Evolutionary conservation across 2,329 filamentous ascomycete genomes (phyloP).

Genomic region (Xylariales sp.): DNA sequence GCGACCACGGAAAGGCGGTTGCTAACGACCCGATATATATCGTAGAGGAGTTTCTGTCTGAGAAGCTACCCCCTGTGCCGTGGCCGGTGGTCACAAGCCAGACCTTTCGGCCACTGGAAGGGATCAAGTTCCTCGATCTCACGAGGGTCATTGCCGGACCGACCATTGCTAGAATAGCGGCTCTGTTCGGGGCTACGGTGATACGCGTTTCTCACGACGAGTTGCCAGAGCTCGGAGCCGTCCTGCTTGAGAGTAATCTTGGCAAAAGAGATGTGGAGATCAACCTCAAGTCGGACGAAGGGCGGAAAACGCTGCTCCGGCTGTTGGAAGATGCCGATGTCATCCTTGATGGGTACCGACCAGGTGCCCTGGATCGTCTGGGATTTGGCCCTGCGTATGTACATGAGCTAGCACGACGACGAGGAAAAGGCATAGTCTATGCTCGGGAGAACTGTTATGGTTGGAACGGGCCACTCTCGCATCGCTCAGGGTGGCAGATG

Average conservation of each 20-base stretch:
- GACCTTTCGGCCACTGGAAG: constrained; percentile 33
- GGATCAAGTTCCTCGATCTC: constrained; percentile 69
- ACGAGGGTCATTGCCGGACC: constrained; percentile 73
- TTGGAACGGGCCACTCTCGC: constrained; percentile 53
- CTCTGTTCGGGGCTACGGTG: constrained; percentile 70
- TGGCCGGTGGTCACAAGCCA: constrained; percentile 16
- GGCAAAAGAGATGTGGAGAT: constrained; percentile 64
- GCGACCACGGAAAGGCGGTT: constrained; percentile 9
- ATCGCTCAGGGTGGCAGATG: constrained; percentile 59
- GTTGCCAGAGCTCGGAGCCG: constrained; percentile 65
- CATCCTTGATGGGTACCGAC: constrained; percentile 65
- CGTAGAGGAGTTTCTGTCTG: constrained; percentile 8
- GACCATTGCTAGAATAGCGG: constrained; percentile 63
- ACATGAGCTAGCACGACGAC: constrained; percentile 43
- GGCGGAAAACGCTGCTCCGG: constrained; percentile 49
- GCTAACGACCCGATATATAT: constrained; percentile 20
- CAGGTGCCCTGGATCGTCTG: constrained; percentile 57
- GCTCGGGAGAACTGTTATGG: constrained; percentile 71
- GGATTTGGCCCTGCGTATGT: constrained; percentile 58
- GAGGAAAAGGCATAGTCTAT: constrained; percentile 63
- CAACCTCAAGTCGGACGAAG: constrained; percentile 51
- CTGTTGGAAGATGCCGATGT: constrained; percentile 61
- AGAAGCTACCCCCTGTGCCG: constrained; percentile 17
- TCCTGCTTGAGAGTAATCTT: constrained; percentile 62
- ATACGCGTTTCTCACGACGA: constrained; percentile 65